Evolutionary conservation across 2,329 filamentous ascomycete genomes (phyloP).

Genomic region (Aspergillus awamori): DNA sequence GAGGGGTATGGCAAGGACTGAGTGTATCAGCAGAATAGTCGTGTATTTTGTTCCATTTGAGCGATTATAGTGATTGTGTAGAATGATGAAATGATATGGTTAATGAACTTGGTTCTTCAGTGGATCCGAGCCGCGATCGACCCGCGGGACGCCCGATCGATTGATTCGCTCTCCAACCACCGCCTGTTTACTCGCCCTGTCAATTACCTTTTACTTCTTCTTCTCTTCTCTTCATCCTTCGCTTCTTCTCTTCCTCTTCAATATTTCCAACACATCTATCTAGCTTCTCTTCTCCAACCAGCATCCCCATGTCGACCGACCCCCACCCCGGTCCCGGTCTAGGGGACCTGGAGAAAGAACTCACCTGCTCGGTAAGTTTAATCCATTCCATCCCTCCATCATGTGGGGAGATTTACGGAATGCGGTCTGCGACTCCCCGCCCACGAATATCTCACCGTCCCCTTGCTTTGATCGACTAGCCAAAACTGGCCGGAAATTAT

Average conservation of each 20-base stretch:
- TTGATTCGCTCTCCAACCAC: constrained; percentile 5
- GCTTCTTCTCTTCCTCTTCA: neutral
- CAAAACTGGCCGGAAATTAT: neutral
- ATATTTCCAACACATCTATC: neutral
- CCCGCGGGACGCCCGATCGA: constrained; percentile 1
- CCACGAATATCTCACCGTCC: neutral
- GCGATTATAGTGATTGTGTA: neutral
- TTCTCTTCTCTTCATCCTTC: constrained; percentile 2
- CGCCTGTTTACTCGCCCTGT: constrained; percentile 1
- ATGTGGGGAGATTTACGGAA: constrained; percentile 1
- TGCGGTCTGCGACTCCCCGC: constrained; percentile 7
- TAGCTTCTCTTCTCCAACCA: neutral
- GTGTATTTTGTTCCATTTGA: neutral
- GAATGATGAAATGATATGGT: neutral
- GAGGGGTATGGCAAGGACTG: constrained; percentile 23
- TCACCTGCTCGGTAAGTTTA: constrained; percentile 86
- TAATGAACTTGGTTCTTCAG: neutral
- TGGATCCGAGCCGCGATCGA: constrained; percentile 5
- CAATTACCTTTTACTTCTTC: constrained; percentile 10
- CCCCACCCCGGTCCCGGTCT: constrained; percentile 38
- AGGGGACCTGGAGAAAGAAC: constrained; percentile 83
- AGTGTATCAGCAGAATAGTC: neutral
- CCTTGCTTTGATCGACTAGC: neutral
- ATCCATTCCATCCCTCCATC: neutral
- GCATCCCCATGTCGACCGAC: constrained; percentile 24